Evolutionary conservation across 108 stramenopile species (phyloP), one percentile per base, ranked within the genome.

Genomic region (Conticribra guillardii): DNA sequence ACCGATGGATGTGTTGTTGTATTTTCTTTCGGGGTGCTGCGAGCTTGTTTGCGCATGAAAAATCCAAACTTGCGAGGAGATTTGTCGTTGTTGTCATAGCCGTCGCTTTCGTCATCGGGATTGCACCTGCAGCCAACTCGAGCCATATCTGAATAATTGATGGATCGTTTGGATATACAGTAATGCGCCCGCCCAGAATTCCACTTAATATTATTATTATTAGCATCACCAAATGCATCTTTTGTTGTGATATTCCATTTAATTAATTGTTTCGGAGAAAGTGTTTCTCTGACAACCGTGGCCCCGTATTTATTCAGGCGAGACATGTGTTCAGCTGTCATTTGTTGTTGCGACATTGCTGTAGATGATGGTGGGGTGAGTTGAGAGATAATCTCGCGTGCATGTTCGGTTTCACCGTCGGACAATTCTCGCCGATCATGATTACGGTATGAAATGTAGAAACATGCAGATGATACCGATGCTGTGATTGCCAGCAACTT

Each of bases 171-270:
- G 48, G 73, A 66, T 31, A 74, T 60, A 51, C 34, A 51, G 21
- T 23, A 74, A 56, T 74, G 65, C n/a, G 65, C 56, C 53, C 73
- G 50, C 23, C 73, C 73, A n/a, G 73, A 66, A 53, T 67, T 58
- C 73, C 73, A 74, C 34, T 53, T 58, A 29, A 67, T 60, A 19
- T 66, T 74, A 16, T 59, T 47, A 28, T 52, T 31, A 32, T 48
- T 4, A 50, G 48, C 23, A 44, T 8, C 56, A 37, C 45, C 58
- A 52, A 60, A 74, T 66, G n/a, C 49, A 52, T 49, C 55, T 45
- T 60, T 74, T 3, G 57, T 53, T 29, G 11, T 60, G 53, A 48
- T 49, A 54, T 67, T 67, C 73, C 64, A 74, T 60, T 52, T 22
- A 9, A 22, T 19, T 29, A 67, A 17, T 46, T 74, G 64, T 4